Evolutionary conservation across 208 protist species (phyloP), one percentile per base, ranked within the genome.

Genomic region (Angomonas desouzai): DNA sequence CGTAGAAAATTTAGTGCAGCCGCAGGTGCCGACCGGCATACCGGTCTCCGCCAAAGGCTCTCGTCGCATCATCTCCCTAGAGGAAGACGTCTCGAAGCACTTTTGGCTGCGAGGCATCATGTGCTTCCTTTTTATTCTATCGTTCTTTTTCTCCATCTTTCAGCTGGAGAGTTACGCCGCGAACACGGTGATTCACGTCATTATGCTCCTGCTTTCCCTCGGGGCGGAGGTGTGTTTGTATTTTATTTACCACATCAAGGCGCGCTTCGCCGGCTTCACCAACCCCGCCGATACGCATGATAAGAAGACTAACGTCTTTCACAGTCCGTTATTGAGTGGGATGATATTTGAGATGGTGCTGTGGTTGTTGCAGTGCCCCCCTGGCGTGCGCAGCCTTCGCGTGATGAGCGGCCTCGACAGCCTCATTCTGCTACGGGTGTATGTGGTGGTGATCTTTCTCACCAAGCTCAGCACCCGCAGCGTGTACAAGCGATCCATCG

Each of bases 281-380:
- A 86, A 79, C 67, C 70, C 67, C 1, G 76, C 74, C 2, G 33
- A 51, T 20, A 60, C 30, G 18, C 32, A 16, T 13, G 53, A 61
- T 28, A 49, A 32, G 22, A 29, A 38, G 38, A 45, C n/a, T 6
- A 20, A 49, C 27, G 73, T 76, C 28, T 57, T 90, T 55, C 83
- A 90, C 74, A 85, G 81, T 1, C 82, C 85, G 0, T 64, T 80
- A 51, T 27, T 81, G 58, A 51, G 29, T 11, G 30, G 30, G n/a
- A 79, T 79, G 73, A 3, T 73, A 1, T 3, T 76, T 40, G 85
- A 92, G 66, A 86, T 87, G 77, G 13, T 87, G 25, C 18, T 92
- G 25, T 92, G 85, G 82, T 66, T 89, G 22, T 62, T 92, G 25
- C 84, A 89, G 59, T 62, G 66, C 11, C 85, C 85, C 27, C 85